A percentile compares a stretch with the other conserved stretches of the same genome.
Conservation (phyloP, 495 filamentous ascomycete species). For the Cryomyces minteri region DNA sequence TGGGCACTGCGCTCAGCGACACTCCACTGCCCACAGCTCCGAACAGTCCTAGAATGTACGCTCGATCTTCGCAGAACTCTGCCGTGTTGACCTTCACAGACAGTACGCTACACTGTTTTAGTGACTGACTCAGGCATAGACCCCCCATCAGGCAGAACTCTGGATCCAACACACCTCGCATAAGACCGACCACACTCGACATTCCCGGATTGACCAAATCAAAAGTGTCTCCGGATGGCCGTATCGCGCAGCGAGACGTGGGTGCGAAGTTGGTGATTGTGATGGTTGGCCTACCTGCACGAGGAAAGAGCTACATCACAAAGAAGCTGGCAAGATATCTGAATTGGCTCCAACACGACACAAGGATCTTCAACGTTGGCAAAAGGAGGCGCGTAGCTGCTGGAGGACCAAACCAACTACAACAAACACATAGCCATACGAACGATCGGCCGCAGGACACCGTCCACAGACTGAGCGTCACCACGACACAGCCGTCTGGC, state of each 20-base stretch:
- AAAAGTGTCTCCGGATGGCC: constrained; percentile 82
- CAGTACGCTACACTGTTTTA: constrained; percentile 11
- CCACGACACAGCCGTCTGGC: constrained; percentile 18
- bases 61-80: constrained; percentile 1
- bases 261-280: constrained; percentile 92
- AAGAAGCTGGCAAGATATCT: constrained; percentile 93
- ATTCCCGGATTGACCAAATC: constrained; percentile 65
- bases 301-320: constrained; percentile 95
- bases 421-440: constrained; percentile 13
- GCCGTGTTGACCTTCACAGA: background rate
- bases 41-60: constrained; percentile 53
- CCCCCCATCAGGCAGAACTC: constrained; percentile 21
- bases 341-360: constrained; percentile 93
- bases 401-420: constrained; percentile 24
- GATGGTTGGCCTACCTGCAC: constrained; percentile 90
- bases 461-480: constrained; percentile 26
- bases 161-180: constrained; percentile 35
- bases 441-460: constrained; percentile 13
- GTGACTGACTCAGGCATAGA: constrained; percentile 11
- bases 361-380: constrained; percentile 91
- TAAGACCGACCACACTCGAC: constrained; percentile 27
- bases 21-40: constrained; percentile 53
- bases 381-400: constrained; percentile 71
- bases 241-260: constrained; percentile 80
- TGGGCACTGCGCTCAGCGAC: constrained; percentile 42